Evolutionary conservation across 1,139 yeast genomes (phyloP).

Genomic region (Diutina rugosa): DNA sequence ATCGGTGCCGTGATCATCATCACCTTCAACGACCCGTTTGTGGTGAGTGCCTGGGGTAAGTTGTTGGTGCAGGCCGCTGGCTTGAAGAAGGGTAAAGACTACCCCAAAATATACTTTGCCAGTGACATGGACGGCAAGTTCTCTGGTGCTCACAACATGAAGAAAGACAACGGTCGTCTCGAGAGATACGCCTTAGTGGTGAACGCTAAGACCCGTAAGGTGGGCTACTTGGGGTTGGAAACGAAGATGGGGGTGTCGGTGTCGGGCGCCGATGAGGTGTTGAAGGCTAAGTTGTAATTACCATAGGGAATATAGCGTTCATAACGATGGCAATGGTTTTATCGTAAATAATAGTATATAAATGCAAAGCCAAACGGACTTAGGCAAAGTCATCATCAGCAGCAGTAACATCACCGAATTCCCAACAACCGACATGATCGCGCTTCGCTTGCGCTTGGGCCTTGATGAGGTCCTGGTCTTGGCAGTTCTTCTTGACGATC

Average conservation of each 20-base stretch:
- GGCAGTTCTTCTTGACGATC: constrained; percentile 27
- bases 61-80: constrained; percentile 41
- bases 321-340: too few species aligned
- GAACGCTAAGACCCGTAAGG: constrained; percentile 21
- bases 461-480: constrained; percentile 23
- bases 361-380: too few species aligned
- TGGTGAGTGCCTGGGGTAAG: constrained; percentile 72
- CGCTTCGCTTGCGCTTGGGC: constrained; percentile 37
- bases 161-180: constrained; percentile 27
- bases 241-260: constrained; percentile 7
- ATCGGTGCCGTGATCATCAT: constrained; percentile 61
- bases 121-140: constrained; percentile 15
- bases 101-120: constrained; percentile 44
- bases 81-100: constrained; percentile 12
- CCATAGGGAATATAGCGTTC: too few species aligned
- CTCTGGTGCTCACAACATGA: constrained; percentile 10
- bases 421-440: constrained; percentile 62
- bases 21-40: constrained; percentile 77
- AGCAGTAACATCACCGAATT: constrained; percentile 62
- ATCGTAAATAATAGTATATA: too few species aligned
- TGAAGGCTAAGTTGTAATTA: constrained; percentile 9
- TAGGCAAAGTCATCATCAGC: constrained; percentile 24
- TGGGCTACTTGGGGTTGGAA: constrained; percentile 8
- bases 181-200: constrained; percentile 63
- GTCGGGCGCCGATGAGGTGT: constrained; percentile 8